phyloP scores from a whole-genome alignment of 345 rosid species.

The Lepidium didymum region DNA sequence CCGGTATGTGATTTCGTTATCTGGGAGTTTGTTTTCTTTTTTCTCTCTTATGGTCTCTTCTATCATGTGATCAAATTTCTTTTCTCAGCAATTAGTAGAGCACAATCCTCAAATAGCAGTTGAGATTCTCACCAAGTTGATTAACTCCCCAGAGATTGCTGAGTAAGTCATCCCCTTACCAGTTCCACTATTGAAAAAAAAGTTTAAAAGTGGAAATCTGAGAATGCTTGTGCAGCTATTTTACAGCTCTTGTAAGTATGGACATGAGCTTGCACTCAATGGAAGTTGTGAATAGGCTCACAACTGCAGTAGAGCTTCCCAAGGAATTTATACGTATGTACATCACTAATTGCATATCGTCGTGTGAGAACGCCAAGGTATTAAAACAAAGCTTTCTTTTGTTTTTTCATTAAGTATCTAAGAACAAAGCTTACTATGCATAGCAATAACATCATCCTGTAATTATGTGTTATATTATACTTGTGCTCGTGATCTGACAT shows the following conservation, averaged over 20 bases:
- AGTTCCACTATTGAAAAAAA: background rate
- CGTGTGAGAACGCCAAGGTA: conserved; percentile 93
- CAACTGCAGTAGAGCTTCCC: conserved; percentile 89
- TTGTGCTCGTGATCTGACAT: background rate
- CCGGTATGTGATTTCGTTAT: conserved; percentile 52
- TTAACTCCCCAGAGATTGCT: conserved; percentile 72
- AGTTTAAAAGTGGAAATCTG: background rate
- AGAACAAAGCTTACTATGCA: background rate
- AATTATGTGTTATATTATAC: background rate
- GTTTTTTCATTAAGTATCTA: background rate
- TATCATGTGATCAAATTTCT: conserved; percentile 15
- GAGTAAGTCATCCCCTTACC: conserved; percentile 53
- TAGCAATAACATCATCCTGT: background rate
- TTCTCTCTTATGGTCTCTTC: conserved; percentile 3
- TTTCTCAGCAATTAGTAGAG: conserved; percentile 86
- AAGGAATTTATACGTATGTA: conserved; percentile 84
- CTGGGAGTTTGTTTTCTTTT: background rate
- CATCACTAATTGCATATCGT: conserved; percentile 91
- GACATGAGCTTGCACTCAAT: conserved; percentile 96
- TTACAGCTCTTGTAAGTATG: conserved; percentile 83
- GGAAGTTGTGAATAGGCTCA: conserved; percentile 99
- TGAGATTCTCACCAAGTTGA: conserved; percentile 85
- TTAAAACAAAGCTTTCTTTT: conserved; percentile 13
- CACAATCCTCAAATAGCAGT: conserved; percentile 91
- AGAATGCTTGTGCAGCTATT: conserved; percentile 54